Conservation (phyloP, 306 rosid species). For the Corylus heterophylla region DNA sequence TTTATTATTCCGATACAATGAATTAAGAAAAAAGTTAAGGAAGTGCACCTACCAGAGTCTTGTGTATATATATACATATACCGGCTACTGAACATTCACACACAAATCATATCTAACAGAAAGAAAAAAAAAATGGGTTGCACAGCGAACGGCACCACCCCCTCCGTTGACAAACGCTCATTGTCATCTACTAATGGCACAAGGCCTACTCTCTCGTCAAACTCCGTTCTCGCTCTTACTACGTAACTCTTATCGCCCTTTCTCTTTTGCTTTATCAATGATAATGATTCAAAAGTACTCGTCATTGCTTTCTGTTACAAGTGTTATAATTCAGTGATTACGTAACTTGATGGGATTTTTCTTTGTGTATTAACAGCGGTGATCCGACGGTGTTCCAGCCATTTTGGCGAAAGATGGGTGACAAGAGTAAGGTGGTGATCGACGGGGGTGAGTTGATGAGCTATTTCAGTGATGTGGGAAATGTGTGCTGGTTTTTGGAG, state of each 20-base stretch:
- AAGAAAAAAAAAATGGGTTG: constrained; percentile 23
- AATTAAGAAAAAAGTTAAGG: too few species aligned
- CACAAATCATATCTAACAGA: not conserved
- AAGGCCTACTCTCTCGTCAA: not conserved
- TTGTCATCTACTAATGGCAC: constrained; percentile 19
- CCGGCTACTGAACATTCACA: too few species aligned
- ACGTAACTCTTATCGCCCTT: constrained; percentile 29
- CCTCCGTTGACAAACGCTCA: constrained; percentile 15
- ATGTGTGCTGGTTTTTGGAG: constrained; percentile 66
- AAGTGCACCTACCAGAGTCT: too few species aligned
- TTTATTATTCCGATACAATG: too few species aligned
- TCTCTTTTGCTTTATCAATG: not conserved
- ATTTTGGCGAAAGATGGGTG: constrained; percentile 60
- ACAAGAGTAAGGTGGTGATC: constrained; percentile 58
- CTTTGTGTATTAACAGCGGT: constrained; percentile 47
- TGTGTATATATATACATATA: too few species aligned
- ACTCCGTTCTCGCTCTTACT: constrained; percentile 44
- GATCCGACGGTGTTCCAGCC: constrained; percentile 47
- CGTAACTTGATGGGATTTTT: too few species aligned
- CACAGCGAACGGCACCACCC: constrained; percentile 16
- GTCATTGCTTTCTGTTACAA: too few species aligned
- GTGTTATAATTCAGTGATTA: too few species aligned
- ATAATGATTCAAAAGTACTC: too few species aligned
- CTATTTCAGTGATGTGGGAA: constrained; percentile 40
- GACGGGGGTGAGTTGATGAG: constrained; percentile 57